Conservation (phyloP, 2,329 filamentous ascomycete species). For the Fusarium paranaense region DNA sequence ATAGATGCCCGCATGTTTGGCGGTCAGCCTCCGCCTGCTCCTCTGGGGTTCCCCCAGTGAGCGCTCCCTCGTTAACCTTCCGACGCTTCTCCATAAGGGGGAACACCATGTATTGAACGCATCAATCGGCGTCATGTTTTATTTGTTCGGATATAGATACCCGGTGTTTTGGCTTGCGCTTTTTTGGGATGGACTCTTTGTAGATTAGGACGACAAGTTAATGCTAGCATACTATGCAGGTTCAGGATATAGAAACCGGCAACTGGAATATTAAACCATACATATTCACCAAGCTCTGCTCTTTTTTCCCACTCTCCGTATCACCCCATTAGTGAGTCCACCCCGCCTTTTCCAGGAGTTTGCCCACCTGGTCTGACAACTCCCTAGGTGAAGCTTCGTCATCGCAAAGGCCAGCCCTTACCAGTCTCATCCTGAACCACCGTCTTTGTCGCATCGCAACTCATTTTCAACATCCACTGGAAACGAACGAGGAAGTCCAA, state of each 20-base stretch:
- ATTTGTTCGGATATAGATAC: slow-evolving; percentile 44
- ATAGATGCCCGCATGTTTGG: slow-evolving; percentile 58
- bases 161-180: slow-evolving; percentile 31
- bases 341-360: background rate
- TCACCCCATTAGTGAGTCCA: background rate
- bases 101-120: slow-evolving; percentile 19
- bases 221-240: background rate
- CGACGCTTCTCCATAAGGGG: background rate
- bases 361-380: background rate
- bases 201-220: slow-evolving; percentile 25
- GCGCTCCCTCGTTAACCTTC: background rate
- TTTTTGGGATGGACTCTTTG: slow-evolving; percentile 13
- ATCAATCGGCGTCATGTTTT: slow-evolving; percentile 40
- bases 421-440: background rate
- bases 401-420: background rate
- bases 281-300: background rate
- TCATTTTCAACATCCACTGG: background rate
- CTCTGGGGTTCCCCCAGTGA: slow-evolving; percentile 40
- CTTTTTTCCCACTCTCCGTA: background rate
- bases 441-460: background rate
- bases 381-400: background rate
- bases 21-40: slow-evolving; percentile 40
- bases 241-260: background rate
- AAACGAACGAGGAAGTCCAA: background rate
- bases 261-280: background rate